Conservation (phyloP, 2,329 filamentous ascomycete genomes). For the Talaromyces sp. region DNA sequence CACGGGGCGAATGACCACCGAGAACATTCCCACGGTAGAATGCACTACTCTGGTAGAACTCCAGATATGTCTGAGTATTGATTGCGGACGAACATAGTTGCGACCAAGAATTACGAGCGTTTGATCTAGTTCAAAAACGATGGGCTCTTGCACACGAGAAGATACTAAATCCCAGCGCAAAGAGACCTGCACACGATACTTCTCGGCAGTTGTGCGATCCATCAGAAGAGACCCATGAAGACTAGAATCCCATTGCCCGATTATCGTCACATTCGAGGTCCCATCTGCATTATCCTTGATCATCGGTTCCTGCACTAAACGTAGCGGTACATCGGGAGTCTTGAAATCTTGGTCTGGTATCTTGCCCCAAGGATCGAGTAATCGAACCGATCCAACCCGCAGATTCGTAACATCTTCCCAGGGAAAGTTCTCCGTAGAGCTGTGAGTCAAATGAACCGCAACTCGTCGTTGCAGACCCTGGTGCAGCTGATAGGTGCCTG, state of each 20-base stretch:
- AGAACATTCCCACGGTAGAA: conserved; percentile 82
- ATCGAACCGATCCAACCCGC: conserved; percentile 73
- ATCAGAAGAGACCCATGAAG: conserved; percentile 86
- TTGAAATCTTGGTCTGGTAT: conserved; percentile 71
- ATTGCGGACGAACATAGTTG: conserved; percentile 78
- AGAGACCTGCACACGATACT: conserved; percentile 83
- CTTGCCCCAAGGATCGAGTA: conserved; percentile 81
- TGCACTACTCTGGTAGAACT: conserved; percentile 80
- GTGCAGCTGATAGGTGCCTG: conserved; percentile 90
- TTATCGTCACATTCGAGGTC: conserved; percentile 77
- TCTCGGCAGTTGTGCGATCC: conserved; percentile 90
- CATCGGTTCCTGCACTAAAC: conserved; percentile 70
- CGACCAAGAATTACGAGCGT: conserved; percentile 80
- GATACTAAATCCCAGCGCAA: conserved; percentile 83
- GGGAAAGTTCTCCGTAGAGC: conserved; percentile 78
- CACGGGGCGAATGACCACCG: conserved; percentile 76
- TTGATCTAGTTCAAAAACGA: conserved; percentile 78
- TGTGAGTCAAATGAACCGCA: conserved; percentile 83
- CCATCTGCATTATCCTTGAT: conserved; percentile 86
- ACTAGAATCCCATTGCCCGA: conserved; percentile 96
- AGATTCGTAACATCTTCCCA: conserved; percentile 80
- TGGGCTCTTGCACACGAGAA: conserved; percentile 77
- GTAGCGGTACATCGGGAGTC: conserved; percentile 70
- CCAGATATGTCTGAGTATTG: conserved; percentile 82
- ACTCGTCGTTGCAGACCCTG: conserved; percentile 90